Base-by-base conservation (phyloP, 2,329 filamentous ascomycete species). In the Balansia obtecta region DNA sequence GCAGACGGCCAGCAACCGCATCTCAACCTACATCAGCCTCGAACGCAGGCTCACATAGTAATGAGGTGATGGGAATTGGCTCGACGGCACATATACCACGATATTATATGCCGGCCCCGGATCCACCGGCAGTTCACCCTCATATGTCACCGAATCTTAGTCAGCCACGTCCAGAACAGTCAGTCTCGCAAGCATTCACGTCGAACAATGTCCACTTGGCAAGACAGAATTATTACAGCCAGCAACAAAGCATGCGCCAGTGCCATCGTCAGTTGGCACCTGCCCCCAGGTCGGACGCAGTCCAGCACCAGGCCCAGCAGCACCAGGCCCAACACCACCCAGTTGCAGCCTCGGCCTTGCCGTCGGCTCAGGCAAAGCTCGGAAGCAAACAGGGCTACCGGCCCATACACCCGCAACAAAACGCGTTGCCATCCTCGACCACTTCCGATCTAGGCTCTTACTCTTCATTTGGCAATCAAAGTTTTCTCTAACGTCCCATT, bases 401-500 rank as follows among this genome's bases (percentile, higher is more conserved):
- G 33, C 45, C 3, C 18, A 50, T 38, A 16, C 49, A 45, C 3
- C 30, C 37, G 34, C 18, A 38, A 12, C 48, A 45, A 46, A 18
- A 45, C 33, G 48, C 16, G 16, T 10, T 30, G 20, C 20, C 27
- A 20, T 16, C 48, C 18, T 39, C 48, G 18, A 42, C 33, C 3
- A 48, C 32, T 33, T 20, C 18, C 11, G 16, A 46, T 15, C 20
- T 50, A 37, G 42, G 41, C 27, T 41, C 51, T 6, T 53, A 48
- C 33, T 46, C 51, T 10, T n/a, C 22, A 9, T 50, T 50, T 46
- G 16, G 43, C 20, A 18, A 32, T 16, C 45, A 48, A 37, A 34
- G 10, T 30, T 53, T 50, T n/a, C 42, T 53, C 22, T 46, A 49
- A 40, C n/a, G 15, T 15, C 34, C 34, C n/a, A n/a, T 15, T 37